Conservation (phyloP, 2,329 filamentous ascomycete genomes). For the Metarhizium humberi region DNA sequence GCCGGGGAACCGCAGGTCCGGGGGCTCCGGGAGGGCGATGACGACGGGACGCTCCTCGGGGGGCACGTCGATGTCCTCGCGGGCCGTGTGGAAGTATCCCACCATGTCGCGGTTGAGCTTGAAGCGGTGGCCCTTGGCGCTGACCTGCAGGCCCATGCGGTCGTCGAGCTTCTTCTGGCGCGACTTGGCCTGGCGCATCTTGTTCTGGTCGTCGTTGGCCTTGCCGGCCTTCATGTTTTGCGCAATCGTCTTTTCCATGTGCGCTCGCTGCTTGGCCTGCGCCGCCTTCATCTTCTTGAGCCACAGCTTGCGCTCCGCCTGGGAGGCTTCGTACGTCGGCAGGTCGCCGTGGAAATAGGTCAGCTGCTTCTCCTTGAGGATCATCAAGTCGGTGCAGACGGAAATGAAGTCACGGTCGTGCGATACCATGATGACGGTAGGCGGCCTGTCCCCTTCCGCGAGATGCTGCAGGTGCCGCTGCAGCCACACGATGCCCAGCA, state of each 20-base stretch:
- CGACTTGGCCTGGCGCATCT: constrained; percentile 75
- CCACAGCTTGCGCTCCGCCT: constrained; percentile 57
- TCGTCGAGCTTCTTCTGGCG: constrained; percentile 80
- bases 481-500: constrained; percentile 78
- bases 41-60: constrained; percentile 49
- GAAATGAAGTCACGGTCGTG: constrained; percentile 79
- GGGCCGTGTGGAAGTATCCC: constrained; percentile 49
- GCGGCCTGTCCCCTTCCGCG: constrained; percentile 40
- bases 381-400: constrained; percentile 66
- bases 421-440: constrained; percentile 69
- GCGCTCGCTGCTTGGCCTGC: constrained; percentile 69
- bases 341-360: constrained; percentile 70
- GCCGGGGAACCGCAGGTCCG: constrained; percentile 66
- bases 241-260: constrained; percentile 70
- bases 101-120: constrained; percentile 67
- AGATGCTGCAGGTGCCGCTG: constrained; percentile 59
- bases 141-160: constrained; percentile 67
- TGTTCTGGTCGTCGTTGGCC: constrained; percentile 73
- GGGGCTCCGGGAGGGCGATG: constrained; percentile 51
- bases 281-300: constrained; percentile 71
- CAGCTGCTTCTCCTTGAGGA: constrained; percentile 63
- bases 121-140: constrained; percentile 62
- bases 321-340: constrained; percentile 59
- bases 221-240: constrained; percentile 68
- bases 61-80: constrained; percentile 65